These are phyloP conservation scores for Hypseocharis bilobata DNA, from an alignment of 441 rosid species.

Conservation along the genomic window DNA sequence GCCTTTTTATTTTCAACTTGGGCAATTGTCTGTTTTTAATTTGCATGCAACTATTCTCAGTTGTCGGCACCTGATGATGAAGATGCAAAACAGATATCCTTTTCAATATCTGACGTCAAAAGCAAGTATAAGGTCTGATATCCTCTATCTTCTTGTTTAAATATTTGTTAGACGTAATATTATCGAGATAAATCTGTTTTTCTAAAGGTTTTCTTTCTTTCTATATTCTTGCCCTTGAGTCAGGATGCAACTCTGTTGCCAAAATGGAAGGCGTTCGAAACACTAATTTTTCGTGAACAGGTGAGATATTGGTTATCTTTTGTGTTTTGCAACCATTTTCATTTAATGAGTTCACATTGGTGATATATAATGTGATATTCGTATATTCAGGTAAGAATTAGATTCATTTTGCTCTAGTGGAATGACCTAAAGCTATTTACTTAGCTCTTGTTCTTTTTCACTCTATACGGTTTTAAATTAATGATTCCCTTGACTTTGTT, in stretches of 20 bases:
- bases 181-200: neutral
- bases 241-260: conserved; percentile 64
- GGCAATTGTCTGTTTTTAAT: conserved; percentile 9
- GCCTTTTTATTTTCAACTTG: conserved; percentile 7
- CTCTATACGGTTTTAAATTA: neutral
- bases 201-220: conserved; percentile 12
- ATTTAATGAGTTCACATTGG: conserved; percentile 3
- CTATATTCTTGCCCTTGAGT: neutral
- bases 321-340: neutral
- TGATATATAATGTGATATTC: neutral
- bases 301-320: conserved; percentile 34
- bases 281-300: conserved; percentile 70
- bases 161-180: neutral
- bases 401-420: neutral
- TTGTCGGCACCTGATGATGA: conserved; percentile 31
- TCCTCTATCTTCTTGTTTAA: neutral
- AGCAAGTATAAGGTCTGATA: conserved; percentile 59
- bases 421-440: neutral
- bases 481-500: neutral
- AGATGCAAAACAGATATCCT: conserved; percentile 28
- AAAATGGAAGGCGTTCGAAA: conserved; percentile 83
- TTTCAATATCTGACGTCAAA: conserved; percentile 53
- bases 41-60: conserved; percentile 23
- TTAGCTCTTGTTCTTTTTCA: neutral
- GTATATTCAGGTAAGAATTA: too few relatives aligned